Conservation (phyloP, 2,329 filamentous ascomycete species). For the Allantophomopsis cytisporea region DNA sequence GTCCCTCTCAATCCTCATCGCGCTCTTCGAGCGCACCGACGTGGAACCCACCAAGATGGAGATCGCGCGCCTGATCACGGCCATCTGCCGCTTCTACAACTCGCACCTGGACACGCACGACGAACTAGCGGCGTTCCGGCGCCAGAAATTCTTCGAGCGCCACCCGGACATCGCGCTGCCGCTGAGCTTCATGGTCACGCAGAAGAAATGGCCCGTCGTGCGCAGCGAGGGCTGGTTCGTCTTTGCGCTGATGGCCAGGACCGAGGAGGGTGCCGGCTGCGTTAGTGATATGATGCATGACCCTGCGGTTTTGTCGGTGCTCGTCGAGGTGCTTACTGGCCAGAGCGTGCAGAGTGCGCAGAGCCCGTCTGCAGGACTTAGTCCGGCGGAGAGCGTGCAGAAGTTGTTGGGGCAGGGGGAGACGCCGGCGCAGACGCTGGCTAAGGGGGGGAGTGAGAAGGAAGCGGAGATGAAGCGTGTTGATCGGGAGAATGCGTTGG, state of each 20-base stretch:
- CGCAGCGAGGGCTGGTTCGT: conserved; percentile 49
- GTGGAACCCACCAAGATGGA: conserved; percentile 45
- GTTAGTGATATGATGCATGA: conserved; percentile 29
- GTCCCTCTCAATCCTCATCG: conserved; percentile 23
- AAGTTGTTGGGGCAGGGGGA: no score
- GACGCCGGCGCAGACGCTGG: no score
- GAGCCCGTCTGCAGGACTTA: no score
- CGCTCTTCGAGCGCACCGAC: conserved; percentile 28
- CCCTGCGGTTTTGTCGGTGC: conserved; percentile 25
- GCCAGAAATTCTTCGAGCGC: conserved; percentile 15
- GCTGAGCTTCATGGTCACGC: conserved; percentile 37
- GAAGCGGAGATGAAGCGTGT: conserved; percentile 30
- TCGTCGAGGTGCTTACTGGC: conserved; percentile 36
- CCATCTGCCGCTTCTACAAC: conserved; percentile 41
- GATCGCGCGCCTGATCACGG: conserved; percentile 36
- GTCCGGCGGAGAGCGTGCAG: no score
- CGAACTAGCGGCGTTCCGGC: conserved; percentile 14
- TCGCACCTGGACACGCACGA: conserved; percentile 13
- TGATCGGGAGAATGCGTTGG: conserved; percentile 47
- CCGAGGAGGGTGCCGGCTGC: conserved; percentile 30
- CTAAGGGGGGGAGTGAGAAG: neutral
- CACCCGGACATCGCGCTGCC: conserved; percentile 18
- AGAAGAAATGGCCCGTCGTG: conserved; percentile 43
- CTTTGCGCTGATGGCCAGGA: conserved; percentile 43
- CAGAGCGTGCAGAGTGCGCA: conserved; percentile 9